Percentiles rank a stretch among this genome's conserved stretches.
phyloP scores from a whole-genome alignment of 805 yeast genomes.

The Tetrapisispora arboricola region DNA sequence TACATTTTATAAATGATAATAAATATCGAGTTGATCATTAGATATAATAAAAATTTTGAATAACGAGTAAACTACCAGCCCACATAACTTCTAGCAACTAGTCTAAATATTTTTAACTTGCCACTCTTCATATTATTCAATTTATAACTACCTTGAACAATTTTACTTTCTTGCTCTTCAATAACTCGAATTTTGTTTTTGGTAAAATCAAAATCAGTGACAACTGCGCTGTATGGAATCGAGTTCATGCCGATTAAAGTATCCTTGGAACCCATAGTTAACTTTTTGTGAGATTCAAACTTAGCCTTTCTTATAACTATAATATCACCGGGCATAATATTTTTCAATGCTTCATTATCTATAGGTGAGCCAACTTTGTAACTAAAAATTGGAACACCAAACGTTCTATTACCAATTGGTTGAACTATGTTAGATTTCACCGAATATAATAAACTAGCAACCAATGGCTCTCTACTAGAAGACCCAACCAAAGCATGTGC shows the following conservation, averaged over 20 bases:
- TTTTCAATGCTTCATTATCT: conserved; percentile 43
- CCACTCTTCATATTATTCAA: conserved; percentile 71
- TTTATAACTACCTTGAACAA: conserved; percentile 53
- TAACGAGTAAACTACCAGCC: conserved; percentile 46
- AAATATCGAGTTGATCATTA: too few species aligned
- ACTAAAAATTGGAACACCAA: conserved; percentile 46
- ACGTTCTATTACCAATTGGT: conserved; percentile 57
- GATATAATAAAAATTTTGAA: too few species aligned
- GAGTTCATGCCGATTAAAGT: conserved; percentile 47
- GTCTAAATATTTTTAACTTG: conserved; percentile 67
- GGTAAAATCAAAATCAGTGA: conserved; percentile 61
- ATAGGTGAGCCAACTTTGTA: conserved; percentile 43
- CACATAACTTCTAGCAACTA: conserved; percentile 60
- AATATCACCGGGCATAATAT: conserved; percentile 75
- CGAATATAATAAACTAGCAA: conserved; percentile 30
- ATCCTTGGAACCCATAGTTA: conserved; percentile 37
- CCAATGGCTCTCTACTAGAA: conserved; percentile 16
- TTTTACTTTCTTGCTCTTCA: conserved; percentile 44
- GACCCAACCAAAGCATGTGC: conserved; percentile 33
- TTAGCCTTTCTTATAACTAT: conserved; percentile 64
- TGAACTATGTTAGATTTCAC: conserved; percentile 35
- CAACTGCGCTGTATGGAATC: conserved; percentile 45
- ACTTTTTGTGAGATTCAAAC: conserved; percentile 54
- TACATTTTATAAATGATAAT: too few species aligned
- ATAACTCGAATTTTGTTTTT: conserved; percentile 64